Base-by-base conservation (phyloP, 331 rosid genomes). In the Malus hybrid region DNA sequence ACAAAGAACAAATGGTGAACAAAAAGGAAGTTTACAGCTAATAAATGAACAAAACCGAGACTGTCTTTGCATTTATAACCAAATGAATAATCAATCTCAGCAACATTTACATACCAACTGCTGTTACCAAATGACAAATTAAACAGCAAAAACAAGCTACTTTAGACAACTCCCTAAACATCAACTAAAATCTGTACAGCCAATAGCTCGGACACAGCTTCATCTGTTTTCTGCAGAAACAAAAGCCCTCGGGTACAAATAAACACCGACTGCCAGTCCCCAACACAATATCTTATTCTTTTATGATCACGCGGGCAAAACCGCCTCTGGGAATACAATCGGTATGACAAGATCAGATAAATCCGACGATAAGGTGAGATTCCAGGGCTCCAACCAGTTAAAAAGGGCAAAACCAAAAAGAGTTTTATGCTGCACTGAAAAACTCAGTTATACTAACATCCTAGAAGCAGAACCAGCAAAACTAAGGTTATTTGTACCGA, bases 381-480 rank as follows among this genome's bases (percentile, higher is more conserved):
- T 78, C 89, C 84, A 77, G 75, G 63, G 87, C 87, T 80, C 79
- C 79, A 77, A 61, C 33, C 69, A 72, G 68, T 76, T 60, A 42
- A 15, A 61, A 33, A 26, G 77, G 68, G 48, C 18, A 65, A 70
- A 63, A 71, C 57, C 63, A 22, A 57, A 57, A 57, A 57, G 18
- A 28, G 63, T 39, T 52, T 73, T 73, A 65, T 64, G 53, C 79
- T 66, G 55, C 82, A 80, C 50, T 22, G 66, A 75, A 77, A 74
- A 69, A 46, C 29, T 29, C 34, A 42, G 60, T 66, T 30, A 68
- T 52, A 71, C n/a, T 75, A 62, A 62, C 81, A 80, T 76, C 87
- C 83, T 75, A 82, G 74, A 74, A 75, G 79, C 75, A 78, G 78
- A 79, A 81, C 86, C 89, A 77, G 84, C 66, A 81, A 84, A 85